Base-by-base conservation (phyloP, 1,284 basidiomycete genomes). In the Leccinum huronense region DNA sequence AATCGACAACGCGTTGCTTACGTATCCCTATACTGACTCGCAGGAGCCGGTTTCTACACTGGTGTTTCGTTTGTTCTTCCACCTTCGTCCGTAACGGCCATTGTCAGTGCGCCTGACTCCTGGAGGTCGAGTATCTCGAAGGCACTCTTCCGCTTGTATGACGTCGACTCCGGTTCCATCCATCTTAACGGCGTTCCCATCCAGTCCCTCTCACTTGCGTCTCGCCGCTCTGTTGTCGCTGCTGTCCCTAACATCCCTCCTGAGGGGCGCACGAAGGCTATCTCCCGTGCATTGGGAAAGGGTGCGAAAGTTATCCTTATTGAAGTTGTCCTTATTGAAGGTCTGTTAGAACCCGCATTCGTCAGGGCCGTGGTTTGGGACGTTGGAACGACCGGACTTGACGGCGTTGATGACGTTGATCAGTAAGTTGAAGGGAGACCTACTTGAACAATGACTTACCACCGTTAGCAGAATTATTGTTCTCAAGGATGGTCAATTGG, bases 71-170 rank as follows among this genome's bases (percentile, higher is more conserved):
- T 97, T 82, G 90, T 86, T 71, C 87, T 95, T 34, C 91, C 88
- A 4, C 91, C 87, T 73, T 90, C 88, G 14, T 86, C 86, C 5
- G 88, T 90, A 13, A 91, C 94, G 11, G 94, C 93, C 0, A 83
- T 95, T 31, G 91, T 95, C 14, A 91, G 89, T 54, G 88, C 91
- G 72, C 89, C 90, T 16, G 91, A 91, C 5, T 81, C 89, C 13
- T 90, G 92, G 45, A 95, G 94, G 75, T 91, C 89, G 7, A 94
- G 94, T 0, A 85, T 95, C 61, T 78, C 95, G 62, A 88, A 93
- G 16, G 81, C 95, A 56, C 81, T 97, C 14, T 97, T 93, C 75
- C 85, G 94, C 57, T 95, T 97, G 79, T 96, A 97, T 76, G 95
- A 97, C 72, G 82, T 94, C 19, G 81, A 84, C 62, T 91, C 91